Evolutionary conservation across 2,329 filamentous ascomycete species (phyloP).

Genomic region (Aureobasidium sp.): DNA sequence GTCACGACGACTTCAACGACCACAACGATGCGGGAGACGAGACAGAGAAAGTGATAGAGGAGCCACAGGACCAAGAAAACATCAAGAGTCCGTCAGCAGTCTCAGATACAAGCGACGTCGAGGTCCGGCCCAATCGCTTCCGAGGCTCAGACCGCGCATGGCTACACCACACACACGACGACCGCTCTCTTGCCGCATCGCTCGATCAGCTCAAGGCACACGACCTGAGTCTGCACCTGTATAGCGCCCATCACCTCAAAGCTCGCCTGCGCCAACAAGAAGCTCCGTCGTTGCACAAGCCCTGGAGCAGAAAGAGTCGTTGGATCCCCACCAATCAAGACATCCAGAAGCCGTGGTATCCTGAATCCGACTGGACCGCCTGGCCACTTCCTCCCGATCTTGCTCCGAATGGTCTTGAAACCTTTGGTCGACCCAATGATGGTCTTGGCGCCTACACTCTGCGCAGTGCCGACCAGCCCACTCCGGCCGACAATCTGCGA

Average conservation of each 20-base stretch:
- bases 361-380: constrained; percentile 63
- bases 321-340: constrained; percentile 31
- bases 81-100: not conserved
- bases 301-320: constrained; percentile 33
- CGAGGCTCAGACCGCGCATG: constrained; percentile 60
- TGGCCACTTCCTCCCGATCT: constrained; percentile 64
- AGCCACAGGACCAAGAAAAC: not conserved
- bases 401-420: constrained; percentile 53
- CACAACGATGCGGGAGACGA: not conserved
- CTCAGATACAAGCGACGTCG: not conserved
- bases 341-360: constrained; percentile 31
- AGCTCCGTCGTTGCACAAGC: constrained; percentile 6
- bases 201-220: constrained; percentile 55
- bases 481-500: constrained; percentile 56
- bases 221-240: constrained; percentile 69
- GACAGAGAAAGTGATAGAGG: not conserved
- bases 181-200: constrained; percentile 54
- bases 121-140: constrained; percentile 48
- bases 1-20: not conserved
- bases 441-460: constrained; percentile 43
- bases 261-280: constrained; percentile 28
- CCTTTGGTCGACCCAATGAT: constrained; percentile 28
- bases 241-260: constrained; percentile 66
- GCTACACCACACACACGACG: constrained; percentile 52
- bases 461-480: constrained; percentile 40